Evolutionary conservation across 345 rosid species (phyloP), one percentile per base, ranked within the genome.

Genomic region (Citrus maxima): DNA sequence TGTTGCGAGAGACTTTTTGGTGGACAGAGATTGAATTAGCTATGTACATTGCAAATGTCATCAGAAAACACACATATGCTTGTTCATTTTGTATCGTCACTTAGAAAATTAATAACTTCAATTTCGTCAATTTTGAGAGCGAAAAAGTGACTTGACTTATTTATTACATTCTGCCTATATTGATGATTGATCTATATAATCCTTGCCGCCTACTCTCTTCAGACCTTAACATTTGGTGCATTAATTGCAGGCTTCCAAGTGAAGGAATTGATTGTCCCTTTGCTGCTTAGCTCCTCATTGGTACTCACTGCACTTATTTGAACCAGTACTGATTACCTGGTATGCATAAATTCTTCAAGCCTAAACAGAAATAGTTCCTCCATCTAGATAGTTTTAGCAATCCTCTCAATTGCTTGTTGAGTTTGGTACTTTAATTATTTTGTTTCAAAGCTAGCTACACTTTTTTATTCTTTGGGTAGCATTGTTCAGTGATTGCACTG

Each of bases 271-370:
- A 14, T 64, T 56, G 46, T 46, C 27, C 61, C 61, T 49, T 56
- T 83, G 69, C 64, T 77, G 24, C 40, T 74, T 18, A 49, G 79
- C 22, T 65, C 71, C 40, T 70, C 55, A 37, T 71, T 80, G 58
- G 60, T 78, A 72, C 81, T 83, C 73, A 70, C 64, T 72, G 37
- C 75, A 69, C 74, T 82, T 7, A 69, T 77, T 34, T 80, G 81
- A 83, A 13, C 24, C 58, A 24, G 35, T 42, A 10, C 14, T 4
- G 4, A 21, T 18, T 30, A 16, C n/a, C 59, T 14, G 67, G 35
- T 46, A 46, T 25, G 58, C 21, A 1, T n/a, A 6, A 14, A 10
- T 70, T 46, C 73, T 70, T 70, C 58, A 70, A 70, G 73, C 73
- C 58, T 42, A 3, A 14, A 49, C 69, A 14, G 40, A 32, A 64